Percentiles rank a stretch among this genome's conserved stretches.
Evolutionary conservation across 2,329 filamentous ascomycete genomes (phyloP).

Genomic region (Phaeosphaeria sp.): DNA sequence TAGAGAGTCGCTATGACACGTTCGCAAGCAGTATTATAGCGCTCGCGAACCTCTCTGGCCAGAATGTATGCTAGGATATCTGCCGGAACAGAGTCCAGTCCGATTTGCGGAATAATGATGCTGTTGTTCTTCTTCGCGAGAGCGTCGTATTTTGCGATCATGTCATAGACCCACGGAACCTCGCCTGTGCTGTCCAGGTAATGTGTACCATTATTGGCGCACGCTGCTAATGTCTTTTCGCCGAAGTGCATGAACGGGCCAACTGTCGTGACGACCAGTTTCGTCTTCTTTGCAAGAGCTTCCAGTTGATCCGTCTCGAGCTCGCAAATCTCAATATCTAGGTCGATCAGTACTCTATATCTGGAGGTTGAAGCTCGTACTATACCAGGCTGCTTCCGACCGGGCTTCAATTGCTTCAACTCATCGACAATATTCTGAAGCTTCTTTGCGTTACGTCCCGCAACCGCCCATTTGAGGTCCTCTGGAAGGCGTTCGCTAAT

Average conservation of each 20-base stretch:
- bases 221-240: constrained; percentile 69
- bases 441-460: constrained; percentile 80
- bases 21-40: constrained; percentile 57
- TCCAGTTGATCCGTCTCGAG: constrained; percentile 59
- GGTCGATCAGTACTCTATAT: constrained; percentile 3
- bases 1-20: constrained; percentile 62
- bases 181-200: constrained; percentile 73
- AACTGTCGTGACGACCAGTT: constrained; percentile 66
- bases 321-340: constrained; percentile 49
- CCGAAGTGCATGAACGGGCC: constrained; percentile 71
- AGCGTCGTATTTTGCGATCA: constrained; percentile 67
- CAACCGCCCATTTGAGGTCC: constrained; percentile 85
- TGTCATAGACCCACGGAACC: constrained; percentile 68
- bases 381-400: constrained; percentile 74
- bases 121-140: constrained; percentile 66
- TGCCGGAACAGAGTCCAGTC: constrained; percentile 67
- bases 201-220: constrained; percentile 69
- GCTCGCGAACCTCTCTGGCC: constrained; percentile 60
- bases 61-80: constrained; percentile 64
- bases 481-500: constrained; percentile 74
- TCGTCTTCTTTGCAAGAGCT: constrained; percentile 61
- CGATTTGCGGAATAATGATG: constrained; percentile 67
- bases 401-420: constrained; percentile 70
- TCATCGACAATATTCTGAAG: constrained; percentile 72
- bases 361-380: constrained; percentile 1